phyloP scores from a whole-genome alignment of 1,284 basidiomycete genomes.

The Serendipita sp. region DNA sequence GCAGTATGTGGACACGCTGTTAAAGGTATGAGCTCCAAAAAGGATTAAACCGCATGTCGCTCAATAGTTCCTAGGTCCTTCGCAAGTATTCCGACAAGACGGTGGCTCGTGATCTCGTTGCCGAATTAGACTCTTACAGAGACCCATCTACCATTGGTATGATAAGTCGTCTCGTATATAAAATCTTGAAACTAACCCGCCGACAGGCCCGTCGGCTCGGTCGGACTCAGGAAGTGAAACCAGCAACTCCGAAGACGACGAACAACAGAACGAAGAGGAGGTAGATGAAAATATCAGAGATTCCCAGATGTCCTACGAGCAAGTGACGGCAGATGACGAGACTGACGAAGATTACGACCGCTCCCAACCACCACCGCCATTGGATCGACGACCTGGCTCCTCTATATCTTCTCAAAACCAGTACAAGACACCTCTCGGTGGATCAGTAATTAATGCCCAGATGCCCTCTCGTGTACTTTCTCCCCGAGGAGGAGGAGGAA shows the following conservation, averaged over 20 bases:
- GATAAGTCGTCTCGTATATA: slow-evolving; percentile 17
- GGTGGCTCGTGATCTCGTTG: slow-evolving; percentile 56
- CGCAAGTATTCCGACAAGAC: slow-evolving; percentile 75
- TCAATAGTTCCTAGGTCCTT: slow-evolving; percentile 39
- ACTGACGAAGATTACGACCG: slow-evolving; percentile 34
- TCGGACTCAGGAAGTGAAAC: slow-evolving; percentile 23
- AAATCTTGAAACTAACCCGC: background rate
- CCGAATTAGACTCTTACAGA: slow-evolving; percentile 72
- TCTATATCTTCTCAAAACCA: slow-evolving; percentile 50
- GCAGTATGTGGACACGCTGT: slow-evolving; percentile 75
- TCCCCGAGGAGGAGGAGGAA: slow-evolving; percentile 8
- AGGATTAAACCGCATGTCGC: background rate
- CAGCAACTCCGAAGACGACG: background rate
- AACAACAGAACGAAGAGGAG: slow-evolving; percentile 9
- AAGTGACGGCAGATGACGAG: slow-evolving; percentile 29
- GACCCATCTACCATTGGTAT: slow-evolving; percentile 57
- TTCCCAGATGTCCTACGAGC: slow-evolving; percentile 11
- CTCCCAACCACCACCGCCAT: slow-evolving; percentile 24
- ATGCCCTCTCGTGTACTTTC: slow-evolving; percentile 9
- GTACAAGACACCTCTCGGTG: slow-evolving; percentile 61
- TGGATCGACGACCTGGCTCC: slow-evolving; percentile 45
- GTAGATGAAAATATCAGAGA: slow-evolving; percentile 9
- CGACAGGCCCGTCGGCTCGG: slow-evolving; percentile 32
- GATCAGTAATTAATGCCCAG: slow-evolving; percentile 27
- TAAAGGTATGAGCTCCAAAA: slow-evolving; percentile 43